Evolutionary conservation across 192 early-diverging fungal genomes (phyloP).

Genomic region (Chytriomyces sp.): DNA sequence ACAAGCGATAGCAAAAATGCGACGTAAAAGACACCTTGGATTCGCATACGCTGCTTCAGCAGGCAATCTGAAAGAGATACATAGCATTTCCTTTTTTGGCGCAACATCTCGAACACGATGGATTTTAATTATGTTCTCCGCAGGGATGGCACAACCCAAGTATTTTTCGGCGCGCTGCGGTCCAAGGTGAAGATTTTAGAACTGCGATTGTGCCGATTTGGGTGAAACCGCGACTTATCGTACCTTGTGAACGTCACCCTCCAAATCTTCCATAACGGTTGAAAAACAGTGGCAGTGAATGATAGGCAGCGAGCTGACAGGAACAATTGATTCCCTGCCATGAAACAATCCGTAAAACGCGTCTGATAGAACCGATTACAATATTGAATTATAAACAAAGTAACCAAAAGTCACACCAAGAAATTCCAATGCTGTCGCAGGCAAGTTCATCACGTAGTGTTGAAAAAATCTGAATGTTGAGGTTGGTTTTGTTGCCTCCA

Average conservation of each 20-base stretch:
- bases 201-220: background rate
- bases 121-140: slow-evolving; percentile 52
- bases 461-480: slow-evolving; percentile 70
- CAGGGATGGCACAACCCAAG: slow-evolving; percentile 53
- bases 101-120: slow-evolving; percentile 94
- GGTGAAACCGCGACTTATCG: slow-evolving; percentile 11
- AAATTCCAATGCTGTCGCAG: slow-evolving; percentile 95
- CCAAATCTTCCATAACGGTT: slow-evolving; percentile 65
- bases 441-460: slow-evolving; percentile 99
- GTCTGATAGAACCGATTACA: slow-evolving; percentile 56
- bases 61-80: slow-evolving; percentile 83
- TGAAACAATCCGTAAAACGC: slow-evolving; percentile 84
- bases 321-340: slow-evolving; percentile 52
- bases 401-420: slow-evolving; percentile 61
- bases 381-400: background rate
- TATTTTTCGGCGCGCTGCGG: slow-evolving; percentile 56
- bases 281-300: slow-evolving; percentile 98
- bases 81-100: slow-evolving; percentile 99
- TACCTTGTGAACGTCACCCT: slow-evolving; percentile 65
- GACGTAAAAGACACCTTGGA: slow-evolving; percentile 4
- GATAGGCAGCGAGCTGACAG: slow-evolving; percentile 66
- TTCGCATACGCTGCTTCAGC: slow-evolving; percentile 73
- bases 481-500: background rate
- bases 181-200: background rate
- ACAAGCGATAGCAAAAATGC: no score